A percentile compares a stretch with the other conserved stretches of the same genome.
Conservation (phyloP, 2,329 filamentous ascomycete species). For the Exophiala sp. region DNA sequence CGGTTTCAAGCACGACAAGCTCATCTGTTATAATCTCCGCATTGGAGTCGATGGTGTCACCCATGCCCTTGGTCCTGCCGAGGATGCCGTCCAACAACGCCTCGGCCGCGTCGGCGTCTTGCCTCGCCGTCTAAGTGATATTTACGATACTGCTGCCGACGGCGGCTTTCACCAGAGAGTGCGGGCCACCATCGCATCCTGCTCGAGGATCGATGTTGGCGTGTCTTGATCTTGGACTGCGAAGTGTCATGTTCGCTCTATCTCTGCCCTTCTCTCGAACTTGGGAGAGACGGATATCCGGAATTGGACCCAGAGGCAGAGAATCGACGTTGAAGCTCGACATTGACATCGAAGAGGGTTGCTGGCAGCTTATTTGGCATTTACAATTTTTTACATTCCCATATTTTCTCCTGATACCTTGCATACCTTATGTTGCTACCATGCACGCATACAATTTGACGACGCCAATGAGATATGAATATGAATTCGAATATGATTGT, state of each 20-base stretch:
- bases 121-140: slow-evolving; percentile 15
- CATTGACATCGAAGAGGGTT: no score
- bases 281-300: no score
- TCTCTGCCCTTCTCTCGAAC: no score
- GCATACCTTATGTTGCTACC: slow-evolving; percentile 1
- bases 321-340: no score
- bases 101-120: slow-evolving; percentile 18
- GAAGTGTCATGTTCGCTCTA: no score
- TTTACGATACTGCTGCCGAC: slow-evolving; percentile 21
- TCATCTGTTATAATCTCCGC: slow-evolving; percentile 24
- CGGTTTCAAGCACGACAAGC: slow-evolving; percentile 20
- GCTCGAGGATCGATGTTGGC: slow-evolving; percentile 22
- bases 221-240: slow-evolving; percentile 13
- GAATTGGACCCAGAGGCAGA: no score
- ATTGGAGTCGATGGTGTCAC: slow-evolving; percentile 20
- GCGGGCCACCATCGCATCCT: slow-evolving; percentile 19
- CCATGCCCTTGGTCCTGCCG: slow-evolving; percentile 18
- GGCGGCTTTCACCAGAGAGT: slow-evolving; percentile 22
- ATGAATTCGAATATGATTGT: slow-evolving; percentile 6
- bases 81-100: slow-evolving; percentile 21
- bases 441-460: slow-evolving; percentile 7
- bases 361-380: background rate
- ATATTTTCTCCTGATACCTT: slow-evolving; percentile 9
- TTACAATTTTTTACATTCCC: background rate
- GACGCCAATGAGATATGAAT: slow-evolving; percentile 21